These are phyloP conservation scores for Pyrenophora seminiperda DNA, from an alignment of 2,329 filamentous ascomycete species.

Conservation along the genomic window DNA sequence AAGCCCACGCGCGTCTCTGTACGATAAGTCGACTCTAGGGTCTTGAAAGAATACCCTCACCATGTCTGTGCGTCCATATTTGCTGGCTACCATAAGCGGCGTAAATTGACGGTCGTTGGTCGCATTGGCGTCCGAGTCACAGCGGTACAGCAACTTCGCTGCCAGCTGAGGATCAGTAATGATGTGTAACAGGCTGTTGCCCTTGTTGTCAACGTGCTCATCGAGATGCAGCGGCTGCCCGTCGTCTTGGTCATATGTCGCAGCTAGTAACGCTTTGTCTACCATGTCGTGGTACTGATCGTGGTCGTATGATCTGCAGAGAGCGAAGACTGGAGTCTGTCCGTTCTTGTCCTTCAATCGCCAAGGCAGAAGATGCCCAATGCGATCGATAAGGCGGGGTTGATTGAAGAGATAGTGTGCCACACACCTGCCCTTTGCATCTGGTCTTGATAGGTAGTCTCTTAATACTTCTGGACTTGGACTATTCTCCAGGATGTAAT, in stretches of 20 bases:
- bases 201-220: conserved; percentile 89
- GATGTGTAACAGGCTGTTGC: conserved; percentile 95
- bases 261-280: conserved; percentile 74
- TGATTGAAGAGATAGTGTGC: conserved; percentile 97
- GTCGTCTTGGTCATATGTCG: conserved; percentile 76
- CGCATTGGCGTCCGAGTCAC: conserved; percentile 95
- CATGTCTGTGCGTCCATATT: conserved; percentile 94
- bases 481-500: conserved; percentile 65
- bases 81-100: conserved; percentile 96
- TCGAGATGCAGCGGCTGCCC: conserved; percentile 83
- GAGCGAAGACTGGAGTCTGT: conserved; percentile 93
- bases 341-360: conserved; percentile 91
- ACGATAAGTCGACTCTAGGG: conserved; percentile 80
- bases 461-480: conserved; percentile 62
- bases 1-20: conserved; percentile 83
- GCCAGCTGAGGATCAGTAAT: conserved; percentile 84
- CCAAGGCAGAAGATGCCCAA: conserved; percentile 85
- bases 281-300: conserved; percentile 87
- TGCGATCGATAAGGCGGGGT: conserved; percentile 75
- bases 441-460: conserved; percentile 75
- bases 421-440: conserved; percentile 83
- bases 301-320: conserved; percentile 95
- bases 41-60: conserved; percentile 88
- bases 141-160: conserved; percentile 74
- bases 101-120: conserved; percentile 95